Evolutionary conservation across 2,329 filamentous ascomycete genomes (phyloP), one percentile per base, ranked within the genome.

Genomic region (Hymenoscyphus infarciens): DNA sequence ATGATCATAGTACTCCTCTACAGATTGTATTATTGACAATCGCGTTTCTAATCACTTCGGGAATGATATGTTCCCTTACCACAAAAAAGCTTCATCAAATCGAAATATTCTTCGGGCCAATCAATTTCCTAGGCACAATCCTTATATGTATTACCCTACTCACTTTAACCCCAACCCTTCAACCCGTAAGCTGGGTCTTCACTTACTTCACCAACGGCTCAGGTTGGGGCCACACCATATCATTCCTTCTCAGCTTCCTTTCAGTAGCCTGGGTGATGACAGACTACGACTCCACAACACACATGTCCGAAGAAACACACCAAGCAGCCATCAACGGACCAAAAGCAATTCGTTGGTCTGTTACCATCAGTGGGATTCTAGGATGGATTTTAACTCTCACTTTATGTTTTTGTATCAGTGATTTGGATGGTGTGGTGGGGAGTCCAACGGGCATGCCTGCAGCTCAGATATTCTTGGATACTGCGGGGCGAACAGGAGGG

Each of bases 261-360:
- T 82, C 81, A 16, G 82, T 84, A 15, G 80, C 82, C 25, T 84
- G 82, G 82, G 86, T 84, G n/a, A 87, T 88, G 85, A 88, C 85
- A 5, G 85, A 87, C 70, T 88, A 87, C 71, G 85, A 88, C 68
- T 85, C 82, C 55, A 88, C 86, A 11, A 87, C 85, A 5, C 86
- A 88, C 69, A 87, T 88, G 81, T 86, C 84, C 1, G 86, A 88
- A 76, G 85, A 88, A 74, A 87, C 83, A 0, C 84, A 87, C 66
- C 82, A 88, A 71, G 85, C 86, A 6, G 84, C 84, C 1, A 78
- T 84, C 58, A 79, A 79, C 63, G 86, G 84, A 0, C 85, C 86
- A 2, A 73, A 83, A 16, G 85, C 86, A 5, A 88, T 88, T 62
- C 76, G 80, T 63, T 78, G 77, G 39, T 84, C 84, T 1, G 83